Percentiles rank a stretch among this genome's conserved stretches.
These are phyloP conservation scores for Fomitopsis palustris DNA, from an alignment of 1,284 basidiomycete genomes.

Conservation along the genomic window DNA sequence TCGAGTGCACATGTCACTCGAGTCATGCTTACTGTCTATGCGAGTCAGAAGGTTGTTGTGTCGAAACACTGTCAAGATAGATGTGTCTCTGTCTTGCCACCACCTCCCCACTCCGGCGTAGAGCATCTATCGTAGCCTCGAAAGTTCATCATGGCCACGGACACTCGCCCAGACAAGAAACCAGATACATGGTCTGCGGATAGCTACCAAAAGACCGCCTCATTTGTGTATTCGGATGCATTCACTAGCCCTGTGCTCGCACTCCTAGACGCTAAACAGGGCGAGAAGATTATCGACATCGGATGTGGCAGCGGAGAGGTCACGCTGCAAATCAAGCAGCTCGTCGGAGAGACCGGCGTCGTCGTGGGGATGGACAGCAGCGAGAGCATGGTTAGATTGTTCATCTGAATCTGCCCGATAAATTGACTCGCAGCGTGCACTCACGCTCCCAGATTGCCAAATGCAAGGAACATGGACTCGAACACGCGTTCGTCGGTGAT, in stretches of 20 bases:
- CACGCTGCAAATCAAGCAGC: conserved; percentile 50
- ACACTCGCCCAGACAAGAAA: neutral
- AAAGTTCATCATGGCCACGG: conserved; percentile 12
- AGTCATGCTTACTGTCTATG: neutral
- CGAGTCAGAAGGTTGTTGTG: too few relatives aligned
- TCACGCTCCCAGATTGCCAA: conserved; percentile 46
- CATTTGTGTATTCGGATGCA: conserved; percentile 73
- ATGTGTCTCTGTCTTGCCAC: too few relatives aligned
- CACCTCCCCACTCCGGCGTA: neutral
- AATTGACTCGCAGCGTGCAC: neutral
- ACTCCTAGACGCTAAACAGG: conserved; percentile 57
- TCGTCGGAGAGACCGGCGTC: conserved; percentile 51
- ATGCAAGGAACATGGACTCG: conserved; percentile 47
- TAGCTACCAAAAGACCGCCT: conserved; percentile 53
- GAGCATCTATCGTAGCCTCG: too few relatives aligned
- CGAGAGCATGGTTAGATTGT: conserved; percentile 61
- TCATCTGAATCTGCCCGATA: neutral
- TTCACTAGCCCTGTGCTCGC: conserved; percentile 60
- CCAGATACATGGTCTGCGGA: conserved; percentile 44
- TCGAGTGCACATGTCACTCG: neutral
- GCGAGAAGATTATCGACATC: conserved; percentile 74
- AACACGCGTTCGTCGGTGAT: conserved; percentile 46
- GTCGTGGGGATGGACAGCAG: conserved; percentile 72
- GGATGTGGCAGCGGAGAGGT: conserved; percentile 84
- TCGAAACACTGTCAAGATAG: too few relatives aligned